These are phyloP conservation scores for Pogostemon cablin DNA, from an alignment of 257 asterid species.

Conservation along the genomic window DNA sequence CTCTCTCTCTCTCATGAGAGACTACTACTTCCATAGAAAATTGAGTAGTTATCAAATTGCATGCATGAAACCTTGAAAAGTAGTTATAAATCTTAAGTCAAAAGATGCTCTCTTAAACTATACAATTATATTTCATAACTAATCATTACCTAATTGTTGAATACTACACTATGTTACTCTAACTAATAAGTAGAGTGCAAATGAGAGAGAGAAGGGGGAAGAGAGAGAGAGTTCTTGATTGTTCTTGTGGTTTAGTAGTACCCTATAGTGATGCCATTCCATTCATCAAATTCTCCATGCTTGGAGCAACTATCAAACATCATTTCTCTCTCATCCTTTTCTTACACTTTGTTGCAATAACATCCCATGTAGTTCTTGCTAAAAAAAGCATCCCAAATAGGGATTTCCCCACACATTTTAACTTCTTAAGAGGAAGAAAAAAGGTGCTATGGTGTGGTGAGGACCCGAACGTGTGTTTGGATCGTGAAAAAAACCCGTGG, in stretches of 20 bases:
- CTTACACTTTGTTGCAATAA: conserved; percentile 2
- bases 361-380: conserved; percentile 23
- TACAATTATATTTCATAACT: neutral
- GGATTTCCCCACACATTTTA: conserved; percentile 38
- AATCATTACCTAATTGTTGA: conserved; percentile 34
- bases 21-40: conserved; percentile 29
- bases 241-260: neutral
- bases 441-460: conserved; percentile 38
- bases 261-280: conserved; percentile 28
- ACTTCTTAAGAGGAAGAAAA: conserved; percentile 39
- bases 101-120: conserved; percentile 18
- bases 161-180: neutral
- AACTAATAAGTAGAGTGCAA: neutral
- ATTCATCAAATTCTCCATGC: conserved; percentile 32
- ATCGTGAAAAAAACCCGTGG: conserved; percentile 47
- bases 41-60: conserved; percentile 28
- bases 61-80: conserved; percentile 29
- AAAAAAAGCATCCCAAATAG: neutral
- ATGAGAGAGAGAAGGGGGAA: neutral
- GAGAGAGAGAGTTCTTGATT: neutral
- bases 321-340: neutral
- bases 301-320: neutral
- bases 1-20: conserved; percentile 9
- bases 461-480: conserved; percentile 42
- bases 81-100: conserved; percentile 14